Conservation (phyloP, 192 early-diverging fungal genomes). For the Coemansia erecta region DNA sequence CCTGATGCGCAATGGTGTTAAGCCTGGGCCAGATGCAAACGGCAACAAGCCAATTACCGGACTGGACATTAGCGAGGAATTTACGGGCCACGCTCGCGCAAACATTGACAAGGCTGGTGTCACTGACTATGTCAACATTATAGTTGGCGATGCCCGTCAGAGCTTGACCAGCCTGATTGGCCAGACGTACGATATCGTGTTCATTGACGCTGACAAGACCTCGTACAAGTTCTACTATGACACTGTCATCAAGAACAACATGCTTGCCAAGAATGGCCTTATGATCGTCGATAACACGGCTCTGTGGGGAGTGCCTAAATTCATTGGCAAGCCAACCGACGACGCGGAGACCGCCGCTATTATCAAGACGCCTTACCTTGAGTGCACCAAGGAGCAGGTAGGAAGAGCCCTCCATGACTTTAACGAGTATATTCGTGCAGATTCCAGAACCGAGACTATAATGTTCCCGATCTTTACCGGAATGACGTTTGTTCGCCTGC, state of each 20-base stretch:
- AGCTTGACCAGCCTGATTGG: conserved; percentile 41
- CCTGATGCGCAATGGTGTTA: conserved; percentile 47
- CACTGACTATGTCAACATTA: conserved; percentile 47
- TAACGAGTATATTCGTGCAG: conserved; percentile 61
- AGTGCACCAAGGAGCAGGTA: background rate
- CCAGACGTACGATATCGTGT: conserved; percentile 60
- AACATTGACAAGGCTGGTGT: conserved; percentile 38
- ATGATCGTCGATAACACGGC: conserved; percentile 67
- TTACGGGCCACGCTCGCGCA: conserved; percentile 46
- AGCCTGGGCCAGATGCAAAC: conserved; percentile 11
- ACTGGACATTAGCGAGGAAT: conserved; percentile 57
- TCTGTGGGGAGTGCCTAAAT: conserved; percentile 18
- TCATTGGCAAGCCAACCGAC: conserved; percentile 17
- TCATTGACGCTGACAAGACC: conserved; percentile 73
- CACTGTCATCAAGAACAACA: conserved; percentile 56
- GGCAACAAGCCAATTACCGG: conserved; percentile 44
- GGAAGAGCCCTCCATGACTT: conserved; percentile 52
- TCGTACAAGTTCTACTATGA: conserved; percentile 66
- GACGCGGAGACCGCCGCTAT: conserved; percentile 13
- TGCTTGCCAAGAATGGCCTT: conserved; percentile 58
- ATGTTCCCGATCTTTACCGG: conserved; percentile 60
- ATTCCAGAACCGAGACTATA: conserved; percentile 58
- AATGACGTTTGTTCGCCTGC: conserved; percentile 24
- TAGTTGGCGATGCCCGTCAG: conserved; percentile 32
- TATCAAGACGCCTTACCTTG: conserved; percentile 8